Conservation (phyloP, 1,284 basidiomycete genomes). For the Tilletiopsis washingtonensis region DNA sequence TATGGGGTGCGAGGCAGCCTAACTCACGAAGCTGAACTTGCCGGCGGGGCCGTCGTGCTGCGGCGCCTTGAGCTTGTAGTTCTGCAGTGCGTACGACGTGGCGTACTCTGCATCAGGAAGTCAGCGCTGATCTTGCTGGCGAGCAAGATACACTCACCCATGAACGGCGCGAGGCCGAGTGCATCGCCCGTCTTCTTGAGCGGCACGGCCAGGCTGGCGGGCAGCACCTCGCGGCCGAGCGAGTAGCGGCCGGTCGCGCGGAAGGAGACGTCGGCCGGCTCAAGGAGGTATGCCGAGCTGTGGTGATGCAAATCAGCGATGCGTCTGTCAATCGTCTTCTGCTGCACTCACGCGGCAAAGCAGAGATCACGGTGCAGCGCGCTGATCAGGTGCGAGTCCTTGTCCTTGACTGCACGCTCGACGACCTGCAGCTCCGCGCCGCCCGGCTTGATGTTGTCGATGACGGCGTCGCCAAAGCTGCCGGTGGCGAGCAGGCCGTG, state of each 20-base stretch:
- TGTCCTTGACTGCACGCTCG: constrained; percentile 15
- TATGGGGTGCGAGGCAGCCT: too few species aligned
- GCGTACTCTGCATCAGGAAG: not conserved
- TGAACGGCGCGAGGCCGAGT: constrained; percentile 37
- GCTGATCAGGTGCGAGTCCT: constrained; percentile 26
- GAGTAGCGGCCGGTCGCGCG: constrained; percentile 32
- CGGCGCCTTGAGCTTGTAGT: constrained; percentile 24
- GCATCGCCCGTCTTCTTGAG: constrained; percentile 34
- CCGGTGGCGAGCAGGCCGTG: constrained; percentile 35
- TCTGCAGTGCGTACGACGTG: constrained; percentile 29
- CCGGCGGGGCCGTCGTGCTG: constrained; percentile 20
- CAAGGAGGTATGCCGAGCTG: constrained; percentile 39
- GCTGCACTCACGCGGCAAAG: too few species aligned
- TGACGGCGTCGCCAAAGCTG: constrained; percentile 35
- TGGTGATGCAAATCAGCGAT: too few species aligned
- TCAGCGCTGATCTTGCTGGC: too few species aligned
- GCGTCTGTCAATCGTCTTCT: too few species aligned
- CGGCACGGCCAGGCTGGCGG: constrained; percentile 28
- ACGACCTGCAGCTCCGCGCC: constrained; percentile 21
- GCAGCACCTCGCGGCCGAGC: constrained; percentile 24
- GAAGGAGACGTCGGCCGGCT: constrained; percentile 33
- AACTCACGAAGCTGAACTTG: constrained; percentile 21
- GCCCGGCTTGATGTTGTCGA: constrained; percentile 22
- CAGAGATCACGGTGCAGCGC: constrained; percentile 45
- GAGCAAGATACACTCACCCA: constrained; percentile 6